Conservation (phyloP, 2,329 filamentous ascomycete species). For the Arachnopeziza araneosa region DNA sequence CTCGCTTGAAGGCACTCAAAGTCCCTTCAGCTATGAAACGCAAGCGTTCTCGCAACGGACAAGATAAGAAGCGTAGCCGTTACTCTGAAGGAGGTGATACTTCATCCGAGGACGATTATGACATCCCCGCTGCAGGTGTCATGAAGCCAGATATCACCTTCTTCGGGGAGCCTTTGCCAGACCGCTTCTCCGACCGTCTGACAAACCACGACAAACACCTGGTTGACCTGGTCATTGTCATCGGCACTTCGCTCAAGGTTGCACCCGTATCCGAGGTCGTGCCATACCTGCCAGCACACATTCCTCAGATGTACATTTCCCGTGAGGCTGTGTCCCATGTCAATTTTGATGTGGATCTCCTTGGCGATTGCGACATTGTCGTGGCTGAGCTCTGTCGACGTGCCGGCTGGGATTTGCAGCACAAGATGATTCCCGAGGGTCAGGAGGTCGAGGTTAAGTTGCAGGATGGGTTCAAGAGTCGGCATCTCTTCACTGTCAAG, state of each 20-base stretch:
- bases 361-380: conserved; percentile 92
- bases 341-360: conserved; percentile 91
- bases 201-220: conserved; percentile 73
- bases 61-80: conserved; percentile 37
- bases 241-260: conserved; percentile 93
- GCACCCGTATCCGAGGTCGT: conserved; percentile 91
- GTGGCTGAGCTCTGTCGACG: conserved; percentile 80
- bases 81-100: conserved; percentile 19
- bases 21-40: conserved; percentile 49
- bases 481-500: conserved; percentile 36
- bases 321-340: conserved; percentile 80
- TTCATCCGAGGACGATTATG: conserved; percentile 44
- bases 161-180: conserved; percentile 86
- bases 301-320: conserved; percentile 88
- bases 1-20: conserved; percentile 44
- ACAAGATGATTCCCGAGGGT: conserved; percentile 74
- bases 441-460: conserved; percentile 54
- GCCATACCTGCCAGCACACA: conserved; percentile 67
- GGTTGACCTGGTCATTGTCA: conserved; percentile 88
- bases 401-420: conserved; percentile 72
- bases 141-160: conserved; percentile 99
- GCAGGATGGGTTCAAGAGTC: conserved; percentile 41
- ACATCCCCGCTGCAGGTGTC: conserved; percentile 64
- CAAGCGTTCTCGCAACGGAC: conserved; percentile 47
- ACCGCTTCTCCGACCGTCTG: conserved; percentile 74